Evolutionary conservation across 2,329 filamentous ascomycete genomes (phyloP), one percentile per base, ranked within the genome.

Genomic region (Calcarisporium arbuscula): DNA sequence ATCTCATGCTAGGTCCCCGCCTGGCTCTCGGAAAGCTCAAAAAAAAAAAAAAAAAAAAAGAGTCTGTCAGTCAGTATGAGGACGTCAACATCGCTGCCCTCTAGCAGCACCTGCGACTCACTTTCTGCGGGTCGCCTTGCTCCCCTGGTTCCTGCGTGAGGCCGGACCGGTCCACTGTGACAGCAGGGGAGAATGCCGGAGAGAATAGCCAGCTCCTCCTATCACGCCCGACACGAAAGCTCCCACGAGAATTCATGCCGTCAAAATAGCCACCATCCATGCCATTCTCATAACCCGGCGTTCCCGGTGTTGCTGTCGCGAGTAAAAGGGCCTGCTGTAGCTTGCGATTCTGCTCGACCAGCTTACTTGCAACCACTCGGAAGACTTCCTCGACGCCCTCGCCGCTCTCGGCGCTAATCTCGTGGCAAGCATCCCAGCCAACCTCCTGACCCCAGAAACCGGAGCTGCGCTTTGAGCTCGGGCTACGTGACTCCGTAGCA

Each of bases 351-450:
- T 77, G 73, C 58, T 78, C 74, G 46, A 78, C 74, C 37, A 79
- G 68, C 56, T 79, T 79, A 40, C 74, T 63, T 22, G 74, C 71
- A 11, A 79, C 74, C 27, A 78, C 74, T 15, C 90, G 75, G 51
- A 96, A 96, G 0, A 98, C 88, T 61, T 96, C 92, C 49, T 96
- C 92, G 14, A 98, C 89, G 14, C 90, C 90, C 66, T 95, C 89
- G 37, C 89, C 89, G 51, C 82, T 88, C 67, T 94, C 90, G 30
- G 90, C 89, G 48, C 82, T 89, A 53, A 98, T 90, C 65, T 98
- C 92, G 60, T 96, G 92, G 58, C 90, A 96, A 43, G 88, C 94
- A 52, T 95, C 89, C 89, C 90, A 96, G 34, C 89, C 88, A 6
- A 88, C 80, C 54, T 95, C 89, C 57, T 92, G 85, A 16, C 82